Evolutionary conservation across 306 rosid genomes (phyloP).

Genomic region (Cucurbita argyrosperma): DNA sequence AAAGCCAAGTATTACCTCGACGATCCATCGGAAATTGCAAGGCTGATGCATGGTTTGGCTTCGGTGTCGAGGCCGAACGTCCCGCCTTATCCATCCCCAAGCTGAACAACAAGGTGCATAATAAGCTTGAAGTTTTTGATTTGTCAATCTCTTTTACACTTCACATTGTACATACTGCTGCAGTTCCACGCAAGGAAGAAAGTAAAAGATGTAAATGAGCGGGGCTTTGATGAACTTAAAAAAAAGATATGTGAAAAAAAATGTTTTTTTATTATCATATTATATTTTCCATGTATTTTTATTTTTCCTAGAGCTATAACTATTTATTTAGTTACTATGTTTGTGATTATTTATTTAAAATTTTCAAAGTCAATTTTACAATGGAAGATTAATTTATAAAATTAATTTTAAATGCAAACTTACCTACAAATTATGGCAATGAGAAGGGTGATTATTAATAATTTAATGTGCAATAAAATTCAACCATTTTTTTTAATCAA

Average conservation of each 20-base stretch:
- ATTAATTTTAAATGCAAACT: not conserved
- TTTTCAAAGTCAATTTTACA: no score
- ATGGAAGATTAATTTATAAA: no score
- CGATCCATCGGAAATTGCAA: constrained; percentile 46
- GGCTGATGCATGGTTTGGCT: constrained; percentile 68
- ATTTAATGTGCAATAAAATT: not conserved
- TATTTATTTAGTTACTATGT: not conserved
- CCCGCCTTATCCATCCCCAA: not conserved
- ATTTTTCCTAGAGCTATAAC: no score
- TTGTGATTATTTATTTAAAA: not conserved
- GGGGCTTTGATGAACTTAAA: no score
- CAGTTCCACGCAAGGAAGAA: not conserved
- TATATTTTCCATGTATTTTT: not conserved
- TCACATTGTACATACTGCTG: not conserved
- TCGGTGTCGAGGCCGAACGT: constrained; percentile 35
- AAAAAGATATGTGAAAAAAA: no score
- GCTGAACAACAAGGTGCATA: not conserved
- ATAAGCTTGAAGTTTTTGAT: not conserved
- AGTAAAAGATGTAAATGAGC: not conserved
- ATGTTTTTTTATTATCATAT: no score
- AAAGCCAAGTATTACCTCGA: constrained; percentile 66
- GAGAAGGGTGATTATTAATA: not conserved
- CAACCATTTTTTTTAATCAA: not conserved
- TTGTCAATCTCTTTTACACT: not conserved
- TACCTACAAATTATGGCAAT: not conserved